phyloP scores from a whole-genome alignment of 2,329 filamentous ascomycete genomes.

The Apiospora sp. region DNA sequence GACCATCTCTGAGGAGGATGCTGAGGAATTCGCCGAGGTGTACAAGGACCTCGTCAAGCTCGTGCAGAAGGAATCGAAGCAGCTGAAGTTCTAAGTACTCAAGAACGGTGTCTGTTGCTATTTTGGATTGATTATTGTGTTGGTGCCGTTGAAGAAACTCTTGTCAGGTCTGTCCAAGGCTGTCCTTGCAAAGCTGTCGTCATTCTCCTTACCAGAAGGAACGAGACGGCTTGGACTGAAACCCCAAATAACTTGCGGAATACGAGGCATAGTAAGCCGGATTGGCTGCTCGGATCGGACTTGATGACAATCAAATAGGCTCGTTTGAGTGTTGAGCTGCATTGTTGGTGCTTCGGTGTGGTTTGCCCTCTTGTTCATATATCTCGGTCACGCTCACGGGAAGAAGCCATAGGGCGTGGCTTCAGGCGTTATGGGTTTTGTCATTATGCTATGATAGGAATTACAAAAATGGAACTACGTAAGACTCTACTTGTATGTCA shows the following conservation, averaged over 20 bases:
- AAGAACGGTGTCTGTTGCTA: neutral
- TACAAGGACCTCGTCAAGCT: constrained; percentile 73
- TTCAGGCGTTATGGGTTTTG: constrained; percentile 29
- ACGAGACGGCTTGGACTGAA: neutral
- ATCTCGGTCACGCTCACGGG: constrained; percentile 25
- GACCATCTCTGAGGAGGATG: constrained; percentile 57
- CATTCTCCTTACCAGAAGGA: neutral
- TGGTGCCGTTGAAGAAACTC: constrained; percentile 17
- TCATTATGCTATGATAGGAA: constrained; percentile 25
- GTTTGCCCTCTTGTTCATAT: constrained; percentile 22
- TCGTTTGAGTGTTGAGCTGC: constrained; percentile 9
- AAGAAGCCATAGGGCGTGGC: constrained; percentile 28
- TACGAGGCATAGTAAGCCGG: neutral
- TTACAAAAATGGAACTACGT: constrained; percentile 17
- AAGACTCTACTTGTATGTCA: neutral
- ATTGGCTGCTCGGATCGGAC: constrained; percentile 15
- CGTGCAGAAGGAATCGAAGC: constrained; percentile 69
- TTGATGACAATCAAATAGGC: constrained; percentile 7
- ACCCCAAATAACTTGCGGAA: neutral
- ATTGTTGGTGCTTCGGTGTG: constrained; percentile 20
- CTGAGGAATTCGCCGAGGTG: constrained; percentile 68
- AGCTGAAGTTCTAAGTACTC: constrained; percentile 56
- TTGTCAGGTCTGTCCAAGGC: constrained; percentile 11
- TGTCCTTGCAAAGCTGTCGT: neutral
- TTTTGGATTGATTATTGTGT: constrained; percentile 1